Evolutionary conservation across 495 filamentous ascomycete genomes (phyloP).

Genomic region (Hypoxylon intermedium): DNA sequence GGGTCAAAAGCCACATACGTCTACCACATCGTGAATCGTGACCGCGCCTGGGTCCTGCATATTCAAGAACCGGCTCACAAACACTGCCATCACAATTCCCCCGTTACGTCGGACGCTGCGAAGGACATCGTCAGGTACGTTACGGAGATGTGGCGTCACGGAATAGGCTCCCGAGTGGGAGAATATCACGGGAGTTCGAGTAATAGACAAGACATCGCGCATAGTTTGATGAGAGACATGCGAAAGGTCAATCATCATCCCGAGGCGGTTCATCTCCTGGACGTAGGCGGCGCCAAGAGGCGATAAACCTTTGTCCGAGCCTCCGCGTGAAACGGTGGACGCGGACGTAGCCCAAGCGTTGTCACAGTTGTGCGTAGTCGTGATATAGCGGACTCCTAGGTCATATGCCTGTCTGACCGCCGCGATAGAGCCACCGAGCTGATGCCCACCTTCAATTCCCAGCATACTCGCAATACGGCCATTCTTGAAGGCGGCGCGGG

Average conservation of each 20-base stretch:
- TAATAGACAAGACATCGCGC: slow-evolving; percentile 60
- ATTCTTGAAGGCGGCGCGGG: slow-evolving; percentile 28
- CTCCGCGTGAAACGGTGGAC: slow-evolving; percentile 40
- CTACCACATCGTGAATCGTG: slow-evolving; percentile 68
- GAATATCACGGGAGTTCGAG: slow-evolving; percentile 63
- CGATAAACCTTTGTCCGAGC: slow-evolving; percentile 27
- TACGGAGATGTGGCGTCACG: slow-evolving; percentile 63
- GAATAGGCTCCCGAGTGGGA: slow-evolving; percentile 62
- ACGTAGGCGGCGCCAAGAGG: slow-evolving; percentile 32
- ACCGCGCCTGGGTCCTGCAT: slow-evolving; percentile 58
- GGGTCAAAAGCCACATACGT: too few relatives aligned
- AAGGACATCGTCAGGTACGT: slow-evolving; percentile 67
- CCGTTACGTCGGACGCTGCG: slow-evolving; percentile 58
- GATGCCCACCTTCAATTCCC: slow-evolving; percentile 43
- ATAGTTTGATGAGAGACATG: slow-evolving; percentile 65
- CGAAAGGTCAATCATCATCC: slow-evolving; percentile 59
- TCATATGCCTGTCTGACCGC: slow-evolving; percentile 46
- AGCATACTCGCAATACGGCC: slow-evolving; percentile 43
- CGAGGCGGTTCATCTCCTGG: slow-evolving; percentile 63
- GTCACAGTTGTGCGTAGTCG: slow-evolving; percentile 48
- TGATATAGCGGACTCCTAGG: slow-evolving; percentile 50
- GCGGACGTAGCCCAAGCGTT: slow-evolving; percentile 61
- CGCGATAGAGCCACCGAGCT: slow-evolving; percentile 36
- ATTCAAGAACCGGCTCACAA: slow-evolving; percentile 69
- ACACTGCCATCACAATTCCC: slow-evolving; percentile 68